Percentiles rank a stretch among this genome's conserved stretches.
These are phyloP conservation scores for Leccinellum albellum DNA, from an alignment of 768 basidiomycete species.

Conservation along the genomic window DNA sequence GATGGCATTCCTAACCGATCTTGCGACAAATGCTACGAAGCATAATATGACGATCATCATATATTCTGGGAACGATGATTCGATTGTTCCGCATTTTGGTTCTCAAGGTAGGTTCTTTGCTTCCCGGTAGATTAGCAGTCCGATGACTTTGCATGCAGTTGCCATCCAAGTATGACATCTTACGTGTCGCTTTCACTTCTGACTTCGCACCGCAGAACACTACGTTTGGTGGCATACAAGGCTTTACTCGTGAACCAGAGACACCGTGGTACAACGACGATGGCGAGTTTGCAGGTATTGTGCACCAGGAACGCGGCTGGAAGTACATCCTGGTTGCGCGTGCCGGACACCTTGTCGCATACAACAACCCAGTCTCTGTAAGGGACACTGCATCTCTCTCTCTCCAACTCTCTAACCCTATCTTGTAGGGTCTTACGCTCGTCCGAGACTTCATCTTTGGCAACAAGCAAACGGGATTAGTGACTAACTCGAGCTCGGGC, in stretches of 20 bases:
- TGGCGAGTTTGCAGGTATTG: conserved; percentile 57
- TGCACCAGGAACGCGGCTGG: conserved; percentile 69
- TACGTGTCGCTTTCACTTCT: not conserved
- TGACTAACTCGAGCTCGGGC: conserved; percentile 24
- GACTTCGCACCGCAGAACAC: conserved; percentile 48
- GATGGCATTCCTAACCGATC: no score
- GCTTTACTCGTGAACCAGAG: conserved; percentile 63
- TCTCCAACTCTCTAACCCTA: no score
- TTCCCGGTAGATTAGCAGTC: no score
- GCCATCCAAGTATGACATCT: conserved; percentile 44
- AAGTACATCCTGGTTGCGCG: conserved; percentile 37
- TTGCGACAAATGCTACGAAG: no score
- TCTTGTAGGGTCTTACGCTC: no score
- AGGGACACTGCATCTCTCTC: conserved; percentile 25
- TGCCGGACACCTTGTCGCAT: conserved; percentile 37
- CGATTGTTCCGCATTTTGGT: no score
- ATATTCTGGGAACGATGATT: no score
- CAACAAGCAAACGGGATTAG: no score
- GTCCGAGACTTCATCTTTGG: no score
- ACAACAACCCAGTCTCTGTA: conserved; percentile 41
- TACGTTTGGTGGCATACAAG: conserved; percentile 76
- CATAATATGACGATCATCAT: no score
- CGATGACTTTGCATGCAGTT: no score
- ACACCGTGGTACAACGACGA: conserved; percentile 63
- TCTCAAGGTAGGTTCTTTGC: no score